Evolutionary conservation across 768 basidiomycete species (phyloP).

Genomic region (Boletus bicolor): DNA sequence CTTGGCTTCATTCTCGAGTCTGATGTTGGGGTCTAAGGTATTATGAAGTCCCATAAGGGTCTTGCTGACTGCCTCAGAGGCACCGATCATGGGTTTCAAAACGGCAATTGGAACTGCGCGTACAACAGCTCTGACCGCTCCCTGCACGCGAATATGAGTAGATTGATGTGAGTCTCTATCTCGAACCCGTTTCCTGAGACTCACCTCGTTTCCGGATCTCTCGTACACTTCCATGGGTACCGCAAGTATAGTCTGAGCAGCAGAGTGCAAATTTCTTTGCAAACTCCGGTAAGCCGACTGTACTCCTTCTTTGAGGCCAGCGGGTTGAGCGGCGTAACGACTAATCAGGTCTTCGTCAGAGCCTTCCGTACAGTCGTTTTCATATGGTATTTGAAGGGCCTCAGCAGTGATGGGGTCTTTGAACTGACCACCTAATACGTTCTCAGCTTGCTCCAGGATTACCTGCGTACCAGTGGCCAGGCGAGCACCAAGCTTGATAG

Average conservation of each 20-base stretch:
- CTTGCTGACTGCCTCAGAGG: constrained; percentile 94
- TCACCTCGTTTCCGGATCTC: constrained; percentile 83
- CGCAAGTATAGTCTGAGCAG: constrained; percentile 96
- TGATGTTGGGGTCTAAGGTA: constrained; percentile 81
- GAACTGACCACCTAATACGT: constrained; percentile 80
- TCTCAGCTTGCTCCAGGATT: constrained; percentile 93
- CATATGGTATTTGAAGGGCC: constrained; percentile 48
- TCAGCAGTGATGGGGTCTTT: constrained; percentile 64
- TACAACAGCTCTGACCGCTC: constrained; percentile 89
- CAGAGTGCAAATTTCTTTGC: constrained; percentile 81
- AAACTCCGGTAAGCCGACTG: constrained; percentile 90
- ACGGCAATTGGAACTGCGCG: constrained; percentile 98
- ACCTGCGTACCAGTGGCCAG: constrained; percentile 98
- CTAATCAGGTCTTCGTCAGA: constrained; percentile 65
- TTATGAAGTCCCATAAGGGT: constrained; percentile 92
- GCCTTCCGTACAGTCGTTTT: constrained; percentile 27
- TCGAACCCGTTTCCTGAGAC: constrained; percentile 16
- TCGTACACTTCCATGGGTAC: constrained; percentile 99
- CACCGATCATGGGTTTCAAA: constrained; percentile 96
- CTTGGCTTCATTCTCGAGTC: constrained; percentile 85
- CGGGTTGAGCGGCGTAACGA: constrained; percentile 90
- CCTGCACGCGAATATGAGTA: constrained; percentile 44
- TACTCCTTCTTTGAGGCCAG: constrained; percentile 79
- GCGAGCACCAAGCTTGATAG: constrained; percentile 89
- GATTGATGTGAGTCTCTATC: not conserved